Evolutionary conservation across 257 asterid genomes (phyloP).

Genomic region (Eucommia ulmoides): DNA sequence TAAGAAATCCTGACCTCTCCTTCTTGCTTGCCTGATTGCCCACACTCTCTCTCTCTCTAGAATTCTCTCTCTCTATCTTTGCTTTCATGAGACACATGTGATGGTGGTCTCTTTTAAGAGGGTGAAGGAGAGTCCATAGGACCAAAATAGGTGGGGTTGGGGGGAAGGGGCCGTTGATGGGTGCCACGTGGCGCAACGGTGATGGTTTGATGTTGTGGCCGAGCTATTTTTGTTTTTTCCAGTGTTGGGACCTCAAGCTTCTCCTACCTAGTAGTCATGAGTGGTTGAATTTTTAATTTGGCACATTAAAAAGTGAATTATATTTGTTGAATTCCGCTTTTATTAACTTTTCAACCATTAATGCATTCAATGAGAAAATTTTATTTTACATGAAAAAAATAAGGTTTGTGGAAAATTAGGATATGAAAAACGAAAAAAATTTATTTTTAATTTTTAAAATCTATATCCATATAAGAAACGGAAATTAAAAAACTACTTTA

Average conservation of each 20-base stretch:
- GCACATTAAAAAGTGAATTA: slow-evolving; percentile 13
- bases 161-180: slow-evolving; percentile 12
- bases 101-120: slow-evolving; percentile 30
- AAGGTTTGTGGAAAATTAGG: too few species aligned
- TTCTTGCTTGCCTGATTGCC: slow-evolving; percentile 24
- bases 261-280: slow-evolving; percentile 16
- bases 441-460: too few species aligned
- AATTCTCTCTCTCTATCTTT: slow-evolving; percentile 6
- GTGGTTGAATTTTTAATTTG: background rate
- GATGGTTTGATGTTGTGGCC: slow-evolving; percentile 6
- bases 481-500: too few species aligned
- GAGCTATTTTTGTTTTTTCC: slow-evolving; percentile 28
- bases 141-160: slow-evolving; percentile 24
- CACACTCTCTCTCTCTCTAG: background rate
- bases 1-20: slow-evolving; percentile 62
- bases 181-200: slow-evolving; percentile 19
- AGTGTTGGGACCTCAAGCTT: slow-evolving; percentile 22
- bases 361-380: background rate
- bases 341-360: background rate
- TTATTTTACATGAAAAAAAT: too few species aligned
- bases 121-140: slow-evolving; percentile 21
- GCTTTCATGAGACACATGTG: slow-evolving; percentile 16
- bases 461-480: too few species aligned
- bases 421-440: too few species aligned
- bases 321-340: slow-evolving; percentile 10